phyloP scores from a whole-genome alignment of 73 alveolate species.

The Symbiodinium natans region DNA sequence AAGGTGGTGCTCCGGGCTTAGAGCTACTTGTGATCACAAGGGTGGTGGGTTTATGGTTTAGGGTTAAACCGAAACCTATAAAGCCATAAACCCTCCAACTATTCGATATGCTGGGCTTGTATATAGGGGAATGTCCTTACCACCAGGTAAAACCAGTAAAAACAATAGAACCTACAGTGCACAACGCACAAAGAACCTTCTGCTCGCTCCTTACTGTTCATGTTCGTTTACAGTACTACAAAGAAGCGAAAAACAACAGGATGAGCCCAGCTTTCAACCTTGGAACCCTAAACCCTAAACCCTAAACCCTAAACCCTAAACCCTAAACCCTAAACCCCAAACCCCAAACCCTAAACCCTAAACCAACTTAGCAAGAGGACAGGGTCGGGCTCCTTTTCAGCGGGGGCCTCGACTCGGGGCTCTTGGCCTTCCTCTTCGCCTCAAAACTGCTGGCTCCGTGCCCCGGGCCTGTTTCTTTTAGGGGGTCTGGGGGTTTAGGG shows the following conservation, averaged over 20 bases:
- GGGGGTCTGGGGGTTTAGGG: background rate
- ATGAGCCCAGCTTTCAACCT: background rate
- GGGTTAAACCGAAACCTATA: too few species aligned
- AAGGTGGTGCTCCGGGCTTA: too few species aligned
- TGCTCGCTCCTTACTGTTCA: background rate
- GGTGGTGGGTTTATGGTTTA: too few species aligned
- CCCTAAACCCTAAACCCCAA: background rate
- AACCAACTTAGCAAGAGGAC: background rate
- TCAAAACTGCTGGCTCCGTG: too few species aligned
- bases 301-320: background rate
- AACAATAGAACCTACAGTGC: too few species aligned
- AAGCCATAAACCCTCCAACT: too few species aligned
- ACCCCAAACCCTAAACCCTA: background rate
- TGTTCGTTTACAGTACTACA: background rate
- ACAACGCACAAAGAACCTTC: too few species aligned
- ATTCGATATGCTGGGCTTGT: too few species aligned
- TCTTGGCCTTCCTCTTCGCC: too few species aligned
- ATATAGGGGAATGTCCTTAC: too few species aligned
- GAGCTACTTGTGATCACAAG: too few species aligned
- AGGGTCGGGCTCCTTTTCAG: conserved; percentile 63
- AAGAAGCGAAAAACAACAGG: background rate
- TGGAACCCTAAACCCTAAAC: background rate
- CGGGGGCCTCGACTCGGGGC: conserved; percentile 40
- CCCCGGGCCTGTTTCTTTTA: background rate
- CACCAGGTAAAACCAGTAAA: too few species aligned